A percentile compares a stretch with the other conserved stretches of the same genome.
These are phyloP conservation scores for Boletus rubroflammeus DNA, from an alignment of 768 basidiomycete genomes.

Conservation along the genomic window DNA sequence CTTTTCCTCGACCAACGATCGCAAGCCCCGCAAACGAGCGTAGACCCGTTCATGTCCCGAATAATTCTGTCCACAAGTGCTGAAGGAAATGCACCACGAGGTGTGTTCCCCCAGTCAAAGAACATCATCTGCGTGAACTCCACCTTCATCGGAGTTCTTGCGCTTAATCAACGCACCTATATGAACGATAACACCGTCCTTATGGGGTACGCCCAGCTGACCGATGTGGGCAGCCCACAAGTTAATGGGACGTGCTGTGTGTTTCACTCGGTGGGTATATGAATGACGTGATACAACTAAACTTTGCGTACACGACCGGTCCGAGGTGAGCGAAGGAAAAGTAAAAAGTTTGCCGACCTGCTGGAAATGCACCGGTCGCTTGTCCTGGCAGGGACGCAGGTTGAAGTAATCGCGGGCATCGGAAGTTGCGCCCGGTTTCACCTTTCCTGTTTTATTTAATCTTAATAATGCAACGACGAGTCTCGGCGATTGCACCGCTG, in stretches of 20 bases:
- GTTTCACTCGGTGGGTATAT: slow-evolving; percentile 15
- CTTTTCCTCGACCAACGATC: slow-evolving; percentile 12
- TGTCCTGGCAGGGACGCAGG: slow-evolving; percentile 2
- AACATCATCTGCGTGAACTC: background rate
- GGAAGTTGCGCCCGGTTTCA: slow-evolving; percentile 12
- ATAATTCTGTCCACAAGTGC: background rate
- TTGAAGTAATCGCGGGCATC: slow-evolving; percentile 14
- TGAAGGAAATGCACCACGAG: slow-evolving; percentile 8
- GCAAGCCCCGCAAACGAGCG: background rate
- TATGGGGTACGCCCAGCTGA: slow-evolving; percentile 21
- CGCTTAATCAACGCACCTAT: slow-evolving; percentile 22
- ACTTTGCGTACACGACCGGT: slow-evolving; percentile 21
- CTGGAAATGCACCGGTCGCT: slow-evolving; percentile 8
- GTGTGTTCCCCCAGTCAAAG: slow-evolving; percentile 11
- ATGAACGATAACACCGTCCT: slow-evolving; percentile 16
- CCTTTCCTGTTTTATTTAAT: background rate
- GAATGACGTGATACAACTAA: slow-evolving; percentile 31
- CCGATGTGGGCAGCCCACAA: background rate
- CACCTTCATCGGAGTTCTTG: slow-evolving; percentile 15
- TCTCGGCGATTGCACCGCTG: slow-evolving; percentile 6
- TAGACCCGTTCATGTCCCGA: slow-evolving; percentile 6
- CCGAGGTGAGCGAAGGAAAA: slow-evolving; percentile 10
- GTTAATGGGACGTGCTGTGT: slow-evolving; percentile 16
- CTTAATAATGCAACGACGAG: background rate
- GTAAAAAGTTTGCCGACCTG: slow-evolving; percentile 10